phyloP scores from a whole-genome alignment of 2,329 filamentous ascomycete species.

The Acephala macrosclerotiorum region DNA sequence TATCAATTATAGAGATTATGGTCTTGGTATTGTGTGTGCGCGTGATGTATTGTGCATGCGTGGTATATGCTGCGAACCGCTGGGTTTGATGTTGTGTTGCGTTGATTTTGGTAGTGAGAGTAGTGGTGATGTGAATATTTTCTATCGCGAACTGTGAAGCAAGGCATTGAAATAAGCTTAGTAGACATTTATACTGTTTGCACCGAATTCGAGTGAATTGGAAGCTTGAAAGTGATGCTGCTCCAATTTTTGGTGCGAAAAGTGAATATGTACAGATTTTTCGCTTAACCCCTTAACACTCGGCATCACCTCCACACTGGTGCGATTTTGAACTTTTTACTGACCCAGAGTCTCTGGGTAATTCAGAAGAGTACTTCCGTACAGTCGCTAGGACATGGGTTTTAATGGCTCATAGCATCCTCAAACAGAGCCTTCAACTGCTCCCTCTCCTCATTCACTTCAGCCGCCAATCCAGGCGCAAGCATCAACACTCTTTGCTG shows the following conservation, averaged over 20 bases:
- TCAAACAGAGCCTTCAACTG: conserved; percentile 77
- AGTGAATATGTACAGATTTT: not conserved
- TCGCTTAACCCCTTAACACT: not conserved
- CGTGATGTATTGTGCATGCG: no score
- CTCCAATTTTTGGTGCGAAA: not conserved
- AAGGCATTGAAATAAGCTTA: no score
- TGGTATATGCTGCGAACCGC: not conserved
- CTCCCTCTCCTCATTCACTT: conserved; percentile 74
- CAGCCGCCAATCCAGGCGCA: conserved; percentile 79
- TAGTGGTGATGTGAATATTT: not conserved
- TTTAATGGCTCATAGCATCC: conserved; percentile 59
- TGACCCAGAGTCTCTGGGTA: no score
- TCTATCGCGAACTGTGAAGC: not conserved
- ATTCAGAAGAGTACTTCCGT: no score
- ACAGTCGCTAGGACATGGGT: no score
- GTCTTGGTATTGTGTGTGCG: not conserved
- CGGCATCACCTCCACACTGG: no score
- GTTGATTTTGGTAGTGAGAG: not conserved
- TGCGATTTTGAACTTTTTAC: no score
- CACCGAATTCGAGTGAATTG: no score
- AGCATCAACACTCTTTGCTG: conserved; percentile 91
- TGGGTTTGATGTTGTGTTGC: not conserved
- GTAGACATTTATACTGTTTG: no score
- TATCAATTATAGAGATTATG: not conserved
- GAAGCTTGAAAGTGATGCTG: not conserved